Evolutionary conservation across 495 filamentous ascomycete genomes (phyloP).

Genomic region (Neurospora intermedia): DNA sequence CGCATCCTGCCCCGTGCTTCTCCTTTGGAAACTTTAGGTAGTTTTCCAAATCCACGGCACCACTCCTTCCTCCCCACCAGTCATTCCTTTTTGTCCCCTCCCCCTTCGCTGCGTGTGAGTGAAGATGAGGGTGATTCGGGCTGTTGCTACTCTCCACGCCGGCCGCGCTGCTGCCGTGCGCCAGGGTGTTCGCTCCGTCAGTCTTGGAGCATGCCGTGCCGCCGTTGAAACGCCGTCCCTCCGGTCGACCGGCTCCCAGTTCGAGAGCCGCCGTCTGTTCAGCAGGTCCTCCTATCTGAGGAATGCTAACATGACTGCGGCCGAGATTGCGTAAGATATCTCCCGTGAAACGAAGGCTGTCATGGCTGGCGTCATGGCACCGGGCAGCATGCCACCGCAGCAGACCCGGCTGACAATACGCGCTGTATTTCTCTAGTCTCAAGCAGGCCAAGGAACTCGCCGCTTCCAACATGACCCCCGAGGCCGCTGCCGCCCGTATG

Average conservation of each 20-base stretch:
- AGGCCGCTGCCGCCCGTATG: slow-evolving; percentile 47
- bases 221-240: slow-evolving; percentile 5
- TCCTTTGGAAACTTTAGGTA: slow-evolving; percentile 3
- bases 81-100: slow-evolving; percentile 15
- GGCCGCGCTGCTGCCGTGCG: slow-evolving; percentile 23
- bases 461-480: slow-evolving; percentile 32
- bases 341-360: slow-evolving; percentile 2
- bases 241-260: slow-evolving; percentile 8
- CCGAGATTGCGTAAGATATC: slow-evolving; percentile 25
- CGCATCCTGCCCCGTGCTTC: slow-evolving; percentile 6
- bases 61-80: slow-evolving; percentile 7
- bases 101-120: slow-evolving; percentile 3
- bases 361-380: background rate
- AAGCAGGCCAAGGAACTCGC: slow-evolving; percentile 34
- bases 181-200: slow-evolving; percentile 23
- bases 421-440: slow-evolving; percentile 16
- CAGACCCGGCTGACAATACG: background rate
- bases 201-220: slow-evolving; percentile 13
- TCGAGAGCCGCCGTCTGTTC: slow-evolving; percentile 19
- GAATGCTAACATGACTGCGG: slow-evolving; percentile 18
- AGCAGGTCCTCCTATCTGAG: slow-evolving; percentile 13
- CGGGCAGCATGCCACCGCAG: background rate
- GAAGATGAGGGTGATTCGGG: slow-evolving; percentile 36
- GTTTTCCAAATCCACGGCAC: background rate
- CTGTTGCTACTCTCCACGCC: slow-evolving; percentile 31